Evolutionary conservation across 2,329 filamentous ascomycete genomes (phyloP), one percentile per base, ranked within the genome.

Genomic region (Diplodia sapinea): DNA sequence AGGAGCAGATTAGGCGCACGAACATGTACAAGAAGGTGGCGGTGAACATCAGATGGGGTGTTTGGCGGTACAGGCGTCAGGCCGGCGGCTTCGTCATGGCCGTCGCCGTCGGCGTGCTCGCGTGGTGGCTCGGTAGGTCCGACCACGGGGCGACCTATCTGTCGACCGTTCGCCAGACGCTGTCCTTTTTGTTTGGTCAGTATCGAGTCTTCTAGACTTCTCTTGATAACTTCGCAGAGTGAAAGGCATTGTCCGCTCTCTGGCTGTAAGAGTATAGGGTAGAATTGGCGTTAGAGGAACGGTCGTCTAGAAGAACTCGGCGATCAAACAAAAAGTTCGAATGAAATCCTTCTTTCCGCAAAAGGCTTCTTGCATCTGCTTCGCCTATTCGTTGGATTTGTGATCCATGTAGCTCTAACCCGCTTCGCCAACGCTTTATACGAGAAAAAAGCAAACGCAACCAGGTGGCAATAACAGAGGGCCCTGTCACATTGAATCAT

Each of bases 11-110:
- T n/a, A 81, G 83, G 66, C 86, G 89, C 78, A 83, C 86, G 62
- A 89, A 96, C 74, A 79, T 80, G 43, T 80, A 83, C 38, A 79
- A 87, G 69, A 83, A 83, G 71, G 76, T 85, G 12, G 71, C 84
- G 33, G 80, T 72, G 66, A 72, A 70, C 11, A 57, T 74, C 36
- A 72, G 69, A 15, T 67, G 80, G 56, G 77, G 83, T 31, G 72
- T 90, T 29, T 89, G 87, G 86, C 82, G 81, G 70, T 90, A 95
- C 78, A 85, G 91, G 63, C 83, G 85, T 69, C 88, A 91, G 0
- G 86, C 86, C 52, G 82, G 86, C 17, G 85, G 86, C 7, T 66
- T 75, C 65, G 31, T 80, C 89, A 56, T 89, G 86, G 33, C 78
- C 89, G 64, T 80, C n/a, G 65, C 72, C 2, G 73, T 79, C 26